Base-by-base conservation (phyloP, 139 green algal species). In the Chlamydomonas sp. region DNA sequence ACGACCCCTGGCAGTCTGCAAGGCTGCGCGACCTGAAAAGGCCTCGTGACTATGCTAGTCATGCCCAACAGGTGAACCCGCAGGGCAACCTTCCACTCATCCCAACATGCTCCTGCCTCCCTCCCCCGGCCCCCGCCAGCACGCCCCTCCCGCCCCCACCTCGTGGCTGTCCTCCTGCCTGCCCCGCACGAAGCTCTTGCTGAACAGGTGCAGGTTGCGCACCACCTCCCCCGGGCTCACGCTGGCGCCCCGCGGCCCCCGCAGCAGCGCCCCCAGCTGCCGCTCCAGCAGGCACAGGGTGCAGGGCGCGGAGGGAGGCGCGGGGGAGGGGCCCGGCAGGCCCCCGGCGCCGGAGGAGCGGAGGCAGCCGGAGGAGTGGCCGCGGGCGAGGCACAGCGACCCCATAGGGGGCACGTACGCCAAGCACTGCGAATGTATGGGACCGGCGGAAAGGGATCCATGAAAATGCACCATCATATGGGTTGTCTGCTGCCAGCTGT, bases 161-260 rank as follows among this genome's bases (percentile, higher is more conserved):
- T 98, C 96, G 87, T 98, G 96, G 1, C 92, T 94, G 86, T 97
- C 95, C 90, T 97, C 95, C 88, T 97, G 96, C 63, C 95, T 87
- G 6, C 95, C 96, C 8, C 88, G 78, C 63, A 92, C 90, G 85
- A 97, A 97, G 80, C 86, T 64, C 80, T 88, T 88, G n/a, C 85
- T 88, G 77, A 93, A 85, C n/a, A 88, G 31, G 16, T 79, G 77
- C 77, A 93, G 90, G 58, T 85, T 75, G 7, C 68, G 66, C 12
- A 86, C 3, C 68, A 93, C 64, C n/a, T 78, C 74, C 5, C 7
- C 60, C 17, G 90, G 87, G 16, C 83, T 75, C 1, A 91, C 67
- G 5, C 71, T 5, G n/a, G 6, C 8, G 15, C 7, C 58, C 15
- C 67, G 69, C 5, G 77, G 8, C 63, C 72, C 69, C 6, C 66